Base-by-base conservation (phyloP, 306 rosid genomes). In the Senna siamea region DNA sequence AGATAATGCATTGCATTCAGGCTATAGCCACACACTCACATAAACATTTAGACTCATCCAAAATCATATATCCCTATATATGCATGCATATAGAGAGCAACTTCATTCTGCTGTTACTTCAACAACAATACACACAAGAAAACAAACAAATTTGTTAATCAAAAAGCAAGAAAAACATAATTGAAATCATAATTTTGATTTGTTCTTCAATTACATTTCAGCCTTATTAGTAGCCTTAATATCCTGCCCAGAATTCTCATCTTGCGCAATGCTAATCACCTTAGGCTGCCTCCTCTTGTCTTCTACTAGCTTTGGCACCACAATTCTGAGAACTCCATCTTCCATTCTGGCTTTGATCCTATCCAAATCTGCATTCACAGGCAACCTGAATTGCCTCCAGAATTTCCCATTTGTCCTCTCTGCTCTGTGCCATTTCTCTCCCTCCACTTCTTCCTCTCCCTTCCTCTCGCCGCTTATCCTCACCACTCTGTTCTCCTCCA, bases 341-440 rank as follows among this genome's bases (percentile, higher is more conserved):
- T 66, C 60, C 14, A 76, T 55, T 17, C 12, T 23, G 0, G 91
- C 91, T n/a, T 69, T 77, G 6, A 80, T 62, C 9, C 6, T 38
- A 5, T 80, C 89, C 82, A 82, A 26, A 28, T 87, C 81, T 0
- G 84, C 85, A 32, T 87, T 87, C 14, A 14, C 80, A 0, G 67
- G 82, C 65, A 87, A 3, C 46, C 79, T 44, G 32, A 83, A 84
- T 26, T 72, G 87, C 72, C 91, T 79, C 89, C 80, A 80, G 76
- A 86, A 86, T 47, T 78, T 80, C 2, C 85, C 84, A 19, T 37
- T 67, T 0, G 67, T 69, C 70, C 85, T 78, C 70, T 79, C 90
- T 0, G 67, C 80, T 3, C 81, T 64, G 69, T 86, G 87, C 85
- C 87, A 83, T 44, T 48, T 80, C 20, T 86, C 81, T 0, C 62